Evolutionary conservation across 345 rosid species (phyloP).

Genomic region (Moricandia moricandioides): DNA sequence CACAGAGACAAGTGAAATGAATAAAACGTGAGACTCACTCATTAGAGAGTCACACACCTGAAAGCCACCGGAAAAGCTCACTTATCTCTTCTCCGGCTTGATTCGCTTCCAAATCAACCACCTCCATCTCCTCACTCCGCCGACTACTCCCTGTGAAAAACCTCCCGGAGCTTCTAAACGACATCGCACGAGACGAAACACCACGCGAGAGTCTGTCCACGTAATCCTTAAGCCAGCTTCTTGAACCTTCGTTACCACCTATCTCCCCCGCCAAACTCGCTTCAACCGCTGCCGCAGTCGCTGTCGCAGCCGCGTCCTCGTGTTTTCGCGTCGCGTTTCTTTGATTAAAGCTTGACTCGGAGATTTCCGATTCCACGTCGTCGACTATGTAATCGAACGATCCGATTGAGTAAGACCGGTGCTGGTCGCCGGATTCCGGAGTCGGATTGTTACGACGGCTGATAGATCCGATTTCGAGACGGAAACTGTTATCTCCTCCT

Average conservation of each 20-base stretch:
- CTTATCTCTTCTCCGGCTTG: conserved; percentile 84
- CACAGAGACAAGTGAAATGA: conserved; percentile 15
- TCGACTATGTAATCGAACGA: conserved; percentile 84
- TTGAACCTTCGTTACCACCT: conserved; percentile 42
- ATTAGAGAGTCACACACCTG: conserved; percentile 56
- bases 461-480: conserved; percentile 86
- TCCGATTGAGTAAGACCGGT: conserved; percentile 72
- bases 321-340: conserved; percentile 48
- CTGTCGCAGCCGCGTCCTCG: conserved; percentile 16
- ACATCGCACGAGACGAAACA: conserved; percentile 25
- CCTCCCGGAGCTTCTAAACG: conserved; percentile 82
- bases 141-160: conserved; percentile 81
- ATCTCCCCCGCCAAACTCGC: conserved; percentile 56
- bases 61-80: conserved; percentile 86
- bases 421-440: conserved; percentile 32
- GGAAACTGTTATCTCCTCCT: conserved; percentile 55
- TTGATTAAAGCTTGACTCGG: conserved; percentile 41
- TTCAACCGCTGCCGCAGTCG: conserved; percentile 36
- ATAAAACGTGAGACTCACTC: background rate
- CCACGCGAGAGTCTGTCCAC: conserved; percentile 73
- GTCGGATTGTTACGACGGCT: conserved; percentile 54
- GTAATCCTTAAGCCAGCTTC: conserved; percentile 84
- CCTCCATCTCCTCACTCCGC: conserved; percentile 47
- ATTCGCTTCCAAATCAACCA: conserved; percentile 64
- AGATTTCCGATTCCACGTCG: conserved; percentile 67